Percentiles rank a stretch among this genome's conserved stretches.
Evolutionary conservation across 2,329 filamentous ascomycete genomes (phyloP).

Genomic region (Fusarium avenaceum): DNA sequence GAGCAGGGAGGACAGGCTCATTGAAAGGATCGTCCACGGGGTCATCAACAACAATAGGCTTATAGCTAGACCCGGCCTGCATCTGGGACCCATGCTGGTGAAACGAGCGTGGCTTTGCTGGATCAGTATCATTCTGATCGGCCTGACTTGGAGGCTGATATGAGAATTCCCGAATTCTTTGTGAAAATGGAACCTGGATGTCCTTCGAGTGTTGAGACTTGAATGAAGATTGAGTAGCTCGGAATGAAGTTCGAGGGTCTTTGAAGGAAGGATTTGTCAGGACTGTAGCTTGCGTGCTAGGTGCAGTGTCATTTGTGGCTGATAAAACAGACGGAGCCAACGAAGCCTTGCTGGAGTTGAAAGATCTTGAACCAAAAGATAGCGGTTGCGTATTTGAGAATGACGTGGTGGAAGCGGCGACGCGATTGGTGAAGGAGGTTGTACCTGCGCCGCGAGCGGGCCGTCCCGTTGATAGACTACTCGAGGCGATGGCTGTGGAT

Average conservation of each 20-base stretch:
- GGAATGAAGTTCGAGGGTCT: constrained; percentile 2
- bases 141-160: constrained; percentile 13
- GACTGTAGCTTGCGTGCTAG: constrained; percentile 55
- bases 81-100: constrained; percentile 14
- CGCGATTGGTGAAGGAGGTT: constrained; percentile 27
- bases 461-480: constrained; percentile 26
- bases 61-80: constrained; percentile 22
- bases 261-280: constrained; percentile 29
- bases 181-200: constrained; percentile 12
- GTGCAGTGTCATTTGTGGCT: constrained; percentile 32
- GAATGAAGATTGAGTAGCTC: constrained; percentile 1
- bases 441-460: constrained; percentile 33
- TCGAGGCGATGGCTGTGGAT: constrained; percentile 25
- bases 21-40: constrained; percentile 7
- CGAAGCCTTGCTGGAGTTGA: constrained; percentile 52
- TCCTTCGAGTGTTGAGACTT: neutral
- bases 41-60: constrained; percentile 32
- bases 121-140: neutral
- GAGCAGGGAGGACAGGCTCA: constrained; percentile 29
- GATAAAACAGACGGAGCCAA: constrained; percentile 55
- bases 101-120: neutral
- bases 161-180: constrained; percentile 20
- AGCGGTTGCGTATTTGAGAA: constrained; percentile 27
- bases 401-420: constrained; percentile 2
- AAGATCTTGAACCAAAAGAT: constrained; percentile 45